Conservation (phyloP, 2,329 filamentous ascomycete genomes). For the Fusarium musae region DNA sequence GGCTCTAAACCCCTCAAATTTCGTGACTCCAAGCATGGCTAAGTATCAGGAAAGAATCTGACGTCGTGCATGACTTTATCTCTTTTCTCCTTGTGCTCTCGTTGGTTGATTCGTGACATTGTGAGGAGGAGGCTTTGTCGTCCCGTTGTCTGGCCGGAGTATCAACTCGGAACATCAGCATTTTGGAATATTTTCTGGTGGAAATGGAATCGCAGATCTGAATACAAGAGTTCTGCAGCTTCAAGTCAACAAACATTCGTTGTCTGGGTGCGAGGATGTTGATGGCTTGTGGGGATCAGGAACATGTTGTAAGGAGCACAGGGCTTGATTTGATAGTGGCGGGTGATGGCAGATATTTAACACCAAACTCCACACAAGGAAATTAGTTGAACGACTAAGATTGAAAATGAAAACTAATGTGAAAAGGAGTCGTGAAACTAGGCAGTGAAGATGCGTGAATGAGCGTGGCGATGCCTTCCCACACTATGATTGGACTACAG, state of each 20-base stretch:
- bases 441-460: slow-evolving; percentile 12
- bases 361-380: background rate
- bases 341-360: background rate
- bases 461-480: slow-evolving; percentile 15
- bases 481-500: slow-evolving; percentile 5
- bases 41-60: no score
- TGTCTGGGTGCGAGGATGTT: background rate
- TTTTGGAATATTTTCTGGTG: background rate
- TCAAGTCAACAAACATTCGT: background rate
- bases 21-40: background rate
- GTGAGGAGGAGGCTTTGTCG: background rate
- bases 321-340: background rate
- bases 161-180: background rate
- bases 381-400: background rate
- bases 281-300: background rate
- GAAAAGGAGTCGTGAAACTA: background rate
- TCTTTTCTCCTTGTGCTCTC: background rate
- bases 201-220: background rate
- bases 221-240: background rate
- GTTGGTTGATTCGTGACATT: background rate
- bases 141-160: background rate
- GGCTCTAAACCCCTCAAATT: background rate
- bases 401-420: background rate
- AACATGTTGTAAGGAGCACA: background rate
- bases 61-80: no score